Conservation (phyloP, 129 eudicot genomes). For the Flaveria robusta region DNA sequence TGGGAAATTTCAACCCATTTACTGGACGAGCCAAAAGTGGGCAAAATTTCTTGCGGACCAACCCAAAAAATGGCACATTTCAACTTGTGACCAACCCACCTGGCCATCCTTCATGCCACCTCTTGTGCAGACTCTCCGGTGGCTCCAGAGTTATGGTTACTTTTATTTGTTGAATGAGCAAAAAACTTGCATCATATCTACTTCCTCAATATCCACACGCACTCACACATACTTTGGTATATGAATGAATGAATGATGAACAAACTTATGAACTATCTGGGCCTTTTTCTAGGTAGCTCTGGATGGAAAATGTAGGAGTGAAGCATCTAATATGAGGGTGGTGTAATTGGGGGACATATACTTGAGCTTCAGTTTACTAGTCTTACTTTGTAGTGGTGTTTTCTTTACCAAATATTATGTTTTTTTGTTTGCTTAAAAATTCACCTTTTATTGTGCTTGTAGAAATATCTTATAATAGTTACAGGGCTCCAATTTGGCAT, state of each 20-base stretch:
- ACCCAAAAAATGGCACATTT: too few relatives aligned
- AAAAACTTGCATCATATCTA: not conserved
- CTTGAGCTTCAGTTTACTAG: conserved; percentile 20
- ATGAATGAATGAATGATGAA: not conserved
- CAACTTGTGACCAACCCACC: too few relatives aligned
- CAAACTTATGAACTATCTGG: not conserved
- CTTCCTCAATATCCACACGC: too few relatives aligned
- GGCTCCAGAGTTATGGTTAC: not conserved
- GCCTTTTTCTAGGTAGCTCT: not conserved
- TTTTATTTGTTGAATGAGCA: not conserved
- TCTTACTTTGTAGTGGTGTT: conserved; percentile 5
- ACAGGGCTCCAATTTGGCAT: conserved; percentile 2
- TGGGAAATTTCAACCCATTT: too few relatives aligned
- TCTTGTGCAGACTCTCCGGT: not conserved
- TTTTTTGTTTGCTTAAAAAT: not conserved
- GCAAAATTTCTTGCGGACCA: too few relatives aligned
- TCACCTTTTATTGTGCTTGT: conserved; percentile 41
- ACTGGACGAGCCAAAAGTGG: too few relatives aligned
- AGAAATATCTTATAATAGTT: conserved; percentile 34
- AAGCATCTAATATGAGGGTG: conserved; percentile 14
- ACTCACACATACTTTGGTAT: not conserved
- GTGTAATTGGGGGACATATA: conserved; percentile 1
- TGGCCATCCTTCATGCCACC: not conserved
- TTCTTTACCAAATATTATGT: not conserved
- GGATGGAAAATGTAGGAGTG: conserved; percentile 17